Evolutionary conservation across 495 filamentous ascomycete species (phyloP).

Genomic region (Parmelia sp.): DNA sequence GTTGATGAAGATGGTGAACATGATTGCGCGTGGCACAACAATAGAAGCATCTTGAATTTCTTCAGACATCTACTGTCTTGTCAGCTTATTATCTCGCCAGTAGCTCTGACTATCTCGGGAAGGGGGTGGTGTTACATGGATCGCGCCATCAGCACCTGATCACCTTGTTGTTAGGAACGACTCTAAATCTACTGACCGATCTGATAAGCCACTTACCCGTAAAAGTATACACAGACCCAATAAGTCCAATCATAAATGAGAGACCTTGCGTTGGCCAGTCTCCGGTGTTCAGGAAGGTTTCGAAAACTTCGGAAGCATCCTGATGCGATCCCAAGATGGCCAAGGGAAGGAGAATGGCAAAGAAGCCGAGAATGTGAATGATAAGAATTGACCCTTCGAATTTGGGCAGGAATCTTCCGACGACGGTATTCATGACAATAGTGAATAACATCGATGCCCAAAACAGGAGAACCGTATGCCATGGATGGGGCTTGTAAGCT

Average conservation of each 20-base stretch:
- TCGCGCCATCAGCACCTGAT: slow-evolving; percentile 17
- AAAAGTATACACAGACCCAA: slow-evolving; percentile 33
- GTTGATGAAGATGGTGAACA: slow-evolving; percentile 40
- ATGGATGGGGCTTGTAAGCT: slow-evolving; percentile 33
- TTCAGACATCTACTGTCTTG: slow-evolving; percentile 32
- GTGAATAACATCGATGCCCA: slow-evolving; percentile 38
- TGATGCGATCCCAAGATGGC: slow-evolving; percentile 41
- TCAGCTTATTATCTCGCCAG: slow-evolving; percentile 3
- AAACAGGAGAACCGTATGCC: slow-evolving; percentile 40
- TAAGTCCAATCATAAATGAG: slow-evolving; percentile 41
- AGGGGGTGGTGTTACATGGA: slow-evolving; percentile 4
- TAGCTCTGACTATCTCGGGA: slow-evolving; percentile 11
- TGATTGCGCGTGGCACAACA: slow-evolving; percentile 41
- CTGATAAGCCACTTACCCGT: neutral
- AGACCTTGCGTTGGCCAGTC: slow-evolving; percentile 40
- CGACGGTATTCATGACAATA: slow-evolving; percentile 38
- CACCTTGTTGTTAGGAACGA: neutral
- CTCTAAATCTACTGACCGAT: neutral
- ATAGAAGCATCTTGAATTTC: slow-evolving; percentile 40
- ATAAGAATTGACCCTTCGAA: slow-evolving; percentile 44
- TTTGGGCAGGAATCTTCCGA: slow-evolving; percentile 35
- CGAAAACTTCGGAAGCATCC: slow-evolving; percentile 37
- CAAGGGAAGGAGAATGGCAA: slow-evolving; percentile 47
- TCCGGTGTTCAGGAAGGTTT: slow-evolving; percentile 41
- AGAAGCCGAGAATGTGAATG: slow-evolving; percentile 47